These are phyloP conservation scores for Yamagishiella unicocca DNA, from an alignment of 139 green algal genomes.

Conservation along the genomic window DNA sequence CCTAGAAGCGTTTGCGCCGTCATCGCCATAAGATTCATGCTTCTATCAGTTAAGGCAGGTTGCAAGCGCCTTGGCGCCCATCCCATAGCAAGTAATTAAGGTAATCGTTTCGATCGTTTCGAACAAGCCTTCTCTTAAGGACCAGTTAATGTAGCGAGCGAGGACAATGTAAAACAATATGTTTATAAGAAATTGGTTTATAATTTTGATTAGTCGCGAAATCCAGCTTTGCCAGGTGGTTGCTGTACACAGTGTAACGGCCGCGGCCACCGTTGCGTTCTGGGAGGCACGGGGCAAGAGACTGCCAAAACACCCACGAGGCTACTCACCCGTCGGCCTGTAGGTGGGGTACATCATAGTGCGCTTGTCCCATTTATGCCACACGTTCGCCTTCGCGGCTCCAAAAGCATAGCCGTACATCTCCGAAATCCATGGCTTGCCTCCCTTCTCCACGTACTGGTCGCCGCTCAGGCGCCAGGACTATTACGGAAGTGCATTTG, in stretches of 20 bases:
- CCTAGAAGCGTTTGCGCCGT: background rate
- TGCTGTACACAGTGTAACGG: too few relatives aligned
- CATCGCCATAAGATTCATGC: too few relatives aligned
- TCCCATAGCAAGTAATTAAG: too few relatives aligned
- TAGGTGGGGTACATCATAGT: slow-evolving; percentile 63
- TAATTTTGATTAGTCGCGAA: background rate
- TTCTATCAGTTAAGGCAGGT: too few relatives aligned
- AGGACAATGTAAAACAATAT: background rate
- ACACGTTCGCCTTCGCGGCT: slow-evolving; percentile 78
- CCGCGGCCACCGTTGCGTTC: too few relatives aligned
- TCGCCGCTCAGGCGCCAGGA: slow-evolving; percentile 78
- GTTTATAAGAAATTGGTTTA: background rate
- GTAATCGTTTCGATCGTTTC: background rate
- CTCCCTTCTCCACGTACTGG: slow-evolving; percentile 70
- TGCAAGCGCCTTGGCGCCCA: too few relatives aligned
- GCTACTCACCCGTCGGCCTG: slow-evolving; percentile 43
- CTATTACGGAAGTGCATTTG: too few relatives aligned
- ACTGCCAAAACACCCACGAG: too few relatives aligned
- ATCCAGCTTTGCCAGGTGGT: too few relatives aligned
- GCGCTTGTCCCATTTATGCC: slow-evolving; percentile 75
- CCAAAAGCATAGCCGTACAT: slow-evolving; percentile 92
- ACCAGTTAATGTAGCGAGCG: background rate
- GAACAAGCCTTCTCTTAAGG: background rate
- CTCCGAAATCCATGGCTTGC: slow-evolving; percentile 86
- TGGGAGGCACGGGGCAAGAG: too few relatives aligned